phyloP scores from a whole-genome alignment of 352 stramenopile species.

The Phytophthora europaea region DNA sequence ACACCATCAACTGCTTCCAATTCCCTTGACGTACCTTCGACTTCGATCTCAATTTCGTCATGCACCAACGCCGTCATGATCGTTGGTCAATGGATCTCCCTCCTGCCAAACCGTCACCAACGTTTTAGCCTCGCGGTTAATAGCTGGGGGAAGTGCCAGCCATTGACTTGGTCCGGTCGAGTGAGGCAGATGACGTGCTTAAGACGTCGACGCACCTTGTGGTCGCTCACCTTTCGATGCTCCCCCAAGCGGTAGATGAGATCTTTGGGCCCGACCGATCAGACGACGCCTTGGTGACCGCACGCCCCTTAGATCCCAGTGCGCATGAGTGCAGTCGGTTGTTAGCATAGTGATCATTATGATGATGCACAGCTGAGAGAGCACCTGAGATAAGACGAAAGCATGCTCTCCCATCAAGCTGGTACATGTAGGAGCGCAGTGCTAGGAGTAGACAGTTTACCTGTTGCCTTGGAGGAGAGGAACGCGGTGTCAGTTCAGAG shows the following conservation, averaged over 20 bases:
- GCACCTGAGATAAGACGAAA: too few species aligned
- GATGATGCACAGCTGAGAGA: too few species aligned
- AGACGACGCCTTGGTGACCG: neutral
- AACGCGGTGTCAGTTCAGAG: neutral
- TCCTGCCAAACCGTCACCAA: neutral
- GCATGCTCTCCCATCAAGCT: too few species aligned
- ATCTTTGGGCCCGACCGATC: neutral
- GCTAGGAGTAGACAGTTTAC: too few species aligned
- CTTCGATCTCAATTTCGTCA: constrained; percentile 16
- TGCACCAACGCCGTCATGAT: constrained; percentile 18
- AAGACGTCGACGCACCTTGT: neutral
- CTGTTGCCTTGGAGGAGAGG: too few species aligned
- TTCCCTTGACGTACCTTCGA: constrained; percentile 11
- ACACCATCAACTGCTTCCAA: neutral
- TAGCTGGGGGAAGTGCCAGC: neutral
- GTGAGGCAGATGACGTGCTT: neutral
- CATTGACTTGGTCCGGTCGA: neutral
- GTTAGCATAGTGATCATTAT: too few species aligned
- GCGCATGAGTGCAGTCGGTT: too few species aligned
- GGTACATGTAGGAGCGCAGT: too few species aligned
- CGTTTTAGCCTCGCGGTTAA: neutral
- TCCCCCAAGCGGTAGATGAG: neutral
- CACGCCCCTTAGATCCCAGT: neutral
- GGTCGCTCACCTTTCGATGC: neutral
- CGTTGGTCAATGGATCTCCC: neutral